Base-by-base conservation (phyloP, 2,329 filamentous ascomycete genomes). In the Pestalotiopsis sp. region DNA sequence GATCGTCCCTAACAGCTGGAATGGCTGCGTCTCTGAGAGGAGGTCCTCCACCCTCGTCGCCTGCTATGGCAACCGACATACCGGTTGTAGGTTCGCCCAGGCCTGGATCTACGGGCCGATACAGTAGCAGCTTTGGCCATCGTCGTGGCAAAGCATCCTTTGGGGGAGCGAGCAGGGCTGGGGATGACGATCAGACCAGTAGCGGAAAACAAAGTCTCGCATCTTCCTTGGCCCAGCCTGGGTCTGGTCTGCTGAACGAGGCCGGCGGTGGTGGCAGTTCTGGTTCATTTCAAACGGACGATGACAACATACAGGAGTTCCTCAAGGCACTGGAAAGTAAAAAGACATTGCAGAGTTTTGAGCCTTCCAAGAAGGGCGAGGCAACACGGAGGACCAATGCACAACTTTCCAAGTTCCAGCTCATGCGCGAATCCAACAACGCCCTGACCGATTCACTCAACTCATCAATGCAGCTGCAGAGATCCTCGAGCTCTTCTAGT, bases 51-150 rank as follows among this genome's bases (percentile, higher is more conserved):
- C 83, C 87, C 14, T 86, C 87, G 0, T 84, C 90, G 27, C 17
- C 61, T 17, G 57, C 57, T 13, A 31, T 31, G n/a, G 61, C 61
- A 27, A 23, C 39, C 69, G 86, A 92, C 11, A 89, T 89, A 45
- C 90, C 94, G 7, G 83, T 89, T 67, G 90, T 91, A 5, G 90
- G 92, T 67, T 97, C 94, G 7, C 94, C 95, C 2, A 92, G 92
- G 71, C 93, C 94, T 4, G 86, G 90, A 9, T 90, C 92, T 0
- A 90, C 93, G n/a, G 91, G 90, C 70, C 90, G 93, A 61, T 98
- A 97, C 78, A 97, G 94, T 79, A 98, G 95, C 80, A 97, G 95
- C 76, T 99, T 99, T 76, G 93, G 92, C 6, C 94, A 97, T 78
- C 90, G 96, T 61, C 90, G 93, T 67, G 91, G 89, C 36, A 89